Percentiles rank a stretch among this genome's conserved stretches.
Evolutionary conservation across 345 rosid species (phyloP).

Genomic region (Eucalyptus globulus): DNA sequence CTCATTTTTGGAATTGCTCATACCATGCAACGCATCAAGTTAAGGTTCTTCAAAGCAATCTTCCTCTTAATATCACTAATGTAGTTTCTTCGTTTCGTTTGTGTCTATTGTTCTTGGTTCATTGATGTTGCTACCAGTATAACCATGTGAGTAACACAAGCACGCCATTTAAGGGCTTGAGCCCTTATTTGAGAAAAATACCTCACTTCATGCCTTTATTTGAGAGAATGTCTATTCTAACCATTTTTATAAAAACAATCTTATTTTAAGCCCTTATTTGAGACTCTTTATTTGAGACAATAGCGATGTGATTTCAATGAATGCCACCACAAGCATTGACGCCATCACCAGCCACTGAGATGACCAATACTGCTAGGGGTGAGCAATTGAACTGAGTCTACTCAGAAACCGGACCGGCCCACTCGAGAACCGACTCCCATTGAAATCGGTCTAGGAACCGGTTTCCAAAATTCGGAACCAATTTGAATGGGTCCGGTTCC

Average conservation of each 20-base stretch:
- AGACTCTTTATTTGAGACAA: background rate
- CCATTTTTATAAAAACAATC: background rate
- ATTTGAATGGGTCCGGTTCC: no score
- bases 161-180: background rate
- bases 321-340: background rate
- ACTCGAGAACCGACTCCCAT: no score
- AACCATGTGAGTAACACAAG: background rate
- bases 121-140: background rate
- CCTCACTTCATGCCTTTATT: background rate
- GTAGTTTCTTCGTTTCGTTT: background rate
- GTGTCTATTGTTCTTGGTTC: background rate
- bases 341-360: background rate
- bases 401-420: no score
- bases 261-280: background rate
- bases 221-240: no score
- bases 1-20: background rate
- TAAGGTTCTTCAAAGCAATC: background rate
- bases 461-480: no score
- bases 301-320: background rate
- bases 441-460: no score
- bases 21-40: background rate
- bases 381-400: no score
- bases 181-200: background rate
- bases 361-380: background rate
- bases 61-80: background rate